Evolutionary conservation across 768 basidiomycete genomes (phyloP).

Genomic region (Tulasnella sp.): DNA sequence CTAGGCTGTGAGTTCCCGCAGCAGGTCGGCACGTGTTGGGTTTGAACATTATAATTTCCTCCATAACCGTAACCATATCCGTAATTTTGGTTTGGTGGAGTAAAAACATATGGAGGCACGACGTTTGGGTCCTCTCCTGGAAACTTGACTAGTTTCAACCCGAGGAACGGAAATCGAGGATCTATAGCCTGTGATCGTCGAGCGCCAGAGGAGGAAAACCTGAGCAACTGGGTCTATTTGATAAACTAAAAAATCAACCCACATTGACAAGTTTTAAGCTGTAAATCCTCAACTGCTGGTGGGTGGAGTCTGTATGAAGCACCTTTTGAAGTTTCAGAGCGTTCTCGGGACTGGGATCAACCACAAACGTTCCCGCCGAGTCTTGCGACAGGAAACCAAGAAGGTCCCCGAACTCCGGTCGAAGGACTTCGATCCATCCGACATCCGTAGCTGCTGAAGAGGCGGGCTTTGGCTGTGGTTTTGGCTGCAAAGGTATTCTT

Average conservation of each 20-base stretch:
- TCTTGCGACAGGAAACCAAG: not conserved
- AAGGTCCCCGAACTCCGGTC: not conserved
- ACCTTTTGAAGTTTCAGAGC: not conserved
- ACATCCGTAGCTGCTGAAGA: not conserved
- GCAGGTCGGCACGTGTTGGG: not conserved
- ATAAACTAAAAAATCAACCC: not conserved
- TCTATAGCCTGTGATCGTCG: not conserved
- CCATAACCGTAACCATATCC: too few relatives aligned
- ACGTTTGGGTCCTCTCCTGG: not conserved
- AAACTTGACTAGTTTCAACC: not conserved
- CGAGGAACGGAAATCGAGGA: not conserved
- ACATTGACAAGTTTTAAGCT: not conserved
- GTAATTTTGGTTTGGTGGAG: too few relatives aligned
- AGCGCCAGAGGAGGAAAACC: not conserved
- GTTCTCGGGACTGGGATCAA: not conserved
- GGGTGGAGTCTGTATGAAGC: not conserved
- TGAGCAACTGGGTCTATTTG: not conserved
- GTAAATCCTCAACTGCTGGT: not conserved
- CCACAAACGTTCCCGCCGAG: not conserved
- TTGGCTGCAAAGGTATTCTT: not conserved
- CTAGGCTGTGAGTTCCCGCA: too few relatives aligned
- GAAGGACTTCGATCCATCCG: not conserved
- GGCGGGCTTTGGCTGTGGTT: not conserved
- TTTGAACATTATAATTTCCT: too few relatives aligned
- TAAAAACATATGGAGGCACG: not conserved